A percentile compares a stretch with the other conserved stretches of the same genome.
phyloP scores from a whole-genome alignment of 331 rosid genomes.

The Pyrus hybrid region DNA sequence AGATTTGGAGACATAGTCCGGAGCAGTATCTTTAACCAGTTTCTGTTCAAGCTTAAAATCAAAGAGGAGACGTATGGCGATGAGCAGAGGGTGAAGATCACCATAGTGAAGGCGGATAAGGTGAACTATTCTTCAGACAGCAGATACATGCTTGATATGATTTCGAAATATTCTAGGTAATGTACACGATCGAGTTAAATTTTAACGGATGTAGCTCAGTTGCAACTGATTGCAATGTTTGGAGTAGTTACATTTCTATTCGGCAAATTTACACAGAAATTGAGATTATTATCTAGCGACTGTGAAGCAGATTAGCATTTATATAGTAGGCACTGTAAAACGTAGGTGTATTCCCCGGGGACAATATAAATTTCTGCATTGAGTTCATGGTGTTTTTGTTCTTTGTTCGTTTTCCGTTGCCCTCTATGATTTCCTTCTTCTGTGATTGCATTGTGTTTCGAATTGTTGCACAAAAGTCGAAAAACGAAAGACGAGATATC shows the following conservation, averaged over 20 bases:
- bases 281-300: slow-evolving; percentile 1
- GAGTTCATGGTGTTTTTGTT: background rate
- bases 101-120: slow-evolving; percentile 76
- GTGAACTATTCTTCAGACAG: slow-evolving; percentile 68
- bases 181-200: background rate
- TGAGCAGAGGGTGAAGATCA: slow-evolving; percentile 84
- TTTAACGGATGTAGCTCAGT: background rate
- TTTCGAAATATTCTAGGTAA: slow-evolving; percentile 45
- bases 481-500: slow-evolving; percentile 9
- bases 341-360: background rate
- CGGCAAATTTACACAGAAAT: background rate
- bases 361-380: background rate
- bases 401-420: background rate
- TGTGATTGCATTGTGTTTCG: background rate
- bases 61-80: slow-evolving; percentile 85
- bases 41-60: slow-evolving; percentile 69
- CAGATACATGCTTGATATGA: slow-evolving; percentile 53
- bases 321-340: background rate
- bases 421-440: background rate
- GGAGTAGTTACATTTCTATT: background rate
- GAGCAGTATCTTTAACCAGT: slow-evolving; percentile 56
- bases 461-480: background rate
- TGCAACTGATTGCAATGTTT: background rate
- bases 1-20: slow-evolving; percentile 58
- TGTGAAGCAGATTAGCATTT: background rate